Evolutionary conservation across 805 yeast species (phyloP), one percentile per base, ranked within the genome.

Genomic region (Wickerhamiella kazuoi): DNA sequence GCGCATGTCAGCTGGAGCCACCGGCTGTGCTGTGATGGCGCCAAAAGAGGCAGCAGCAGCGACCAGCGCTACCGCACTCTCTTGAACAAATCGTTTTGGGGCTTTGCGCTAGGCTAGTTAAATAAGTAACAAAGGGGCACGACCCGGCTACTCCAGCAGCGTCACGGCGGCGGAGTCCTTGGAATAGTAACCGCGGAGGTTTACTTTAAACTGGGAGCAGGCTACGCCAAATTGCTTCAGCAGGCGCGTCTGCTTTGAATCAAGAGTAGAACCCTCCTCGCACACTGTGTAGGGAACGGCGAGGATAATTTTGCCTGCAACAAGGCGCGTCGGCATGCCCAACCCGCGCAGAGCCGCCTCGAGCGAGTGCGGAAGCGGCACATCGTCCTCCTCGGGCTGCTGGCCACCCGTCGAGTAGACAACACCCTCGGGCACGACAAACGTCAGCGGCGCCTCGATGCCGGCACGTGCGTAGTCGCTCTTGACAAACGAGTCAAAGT

Each of bases 371-470:
- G 93, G 78, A 80, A 90, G 76, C 50, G 96, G 94, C 17, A 90
- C 84, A 59, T 90, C 99, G 47, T 90, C 97, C 55, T 84, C 96
- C 19, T 57, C 62, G 23, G 94, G 69, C 38, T 86, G 64, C 61
- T 82, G 93, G 18, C 98, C 98, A 52, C 95, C 99, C 57, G 95
- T 77, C 17, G 97, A 81, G 59, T 83, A 86, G 7, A 90, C 77
- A 39, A 83, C 69, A 36, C 99, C 99, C 44, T 68, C 83, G 21
- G 98, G 97, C 41, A 90, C 69, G 4, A 73, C 69, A 61, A 90
- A 86, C 37, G 79, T 73, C 44, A 87, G 64, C 41, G 97, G 93
- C 11, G 94, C 70, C 50, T 60, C 74, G 30, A 83, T 69, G 46
- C 93, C 93, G 23, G 96, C 86, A 60, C 98, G 74, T 24, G 93